Evolutionary conservation across 306 rosid species (phyloP).

Genomic region (Phaseolus lunatus): DNA sequence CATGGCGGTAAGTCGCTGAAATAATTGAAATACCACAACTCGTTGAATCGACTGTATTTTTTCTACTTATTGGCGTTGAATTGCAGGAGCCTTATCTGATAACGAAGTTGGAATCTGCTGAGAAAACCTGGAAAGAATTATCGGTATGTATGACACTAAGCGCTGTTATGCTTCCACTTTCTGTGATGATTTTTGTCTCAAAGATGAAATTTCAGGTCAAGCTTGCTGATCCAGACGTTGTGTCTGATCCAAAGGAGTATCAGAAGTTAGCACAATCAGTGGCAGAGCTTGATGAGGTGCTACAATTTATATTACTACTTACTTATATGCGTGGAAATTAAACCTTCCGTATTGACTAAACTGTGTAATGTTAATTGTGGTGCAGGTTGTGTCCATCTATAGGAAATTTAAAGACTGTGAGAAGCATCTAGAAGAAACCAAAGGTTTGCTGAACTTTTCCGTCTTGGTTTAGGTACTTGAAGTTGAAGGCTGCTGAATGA

Average conservation of each 20-base stretch:
- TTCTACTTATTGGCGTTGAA: conserved; percentile 34
- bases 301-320: background rate
- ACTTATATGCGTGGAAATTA: conserved; percentile 3
- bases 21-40: background rate
- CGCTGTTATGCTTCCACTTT: background rate
- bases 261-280: conserved; percentile 96
- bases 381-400: conserved; percentile 79
- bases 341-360: background rate
- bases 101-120: conserved; percentile 87
- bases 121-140: conserved; percentile 95
- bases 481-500: conserved; percentile 32
- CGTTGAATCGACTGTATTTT: background rate
- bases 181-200: background rate
- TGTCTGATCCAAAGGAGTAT: conserved; percentile 84
- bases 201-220: conserved; percentile 61
- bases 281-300: conserved; percentile 87
- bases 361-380: conserved; percentile 20
- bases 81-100: conserved; percentile 88
- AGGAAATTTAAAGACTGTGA: conserved; percentile 81
- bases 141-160: conserved; percentile 59
- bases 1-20: conserved; percentile 74
- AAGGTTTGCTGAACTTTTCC: conserved; percentile 63
- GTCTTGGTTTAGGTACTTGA: background rate
- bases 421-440: conserved; percentile 79
- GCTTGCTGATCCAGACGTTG: conserved; percentile 91